Evolutionary conservation across 495 filamentous ascomycete species (phyloP), one percentile per base, ranked within the genome.

Genomic region (Tuber melanosporum): DNA sequence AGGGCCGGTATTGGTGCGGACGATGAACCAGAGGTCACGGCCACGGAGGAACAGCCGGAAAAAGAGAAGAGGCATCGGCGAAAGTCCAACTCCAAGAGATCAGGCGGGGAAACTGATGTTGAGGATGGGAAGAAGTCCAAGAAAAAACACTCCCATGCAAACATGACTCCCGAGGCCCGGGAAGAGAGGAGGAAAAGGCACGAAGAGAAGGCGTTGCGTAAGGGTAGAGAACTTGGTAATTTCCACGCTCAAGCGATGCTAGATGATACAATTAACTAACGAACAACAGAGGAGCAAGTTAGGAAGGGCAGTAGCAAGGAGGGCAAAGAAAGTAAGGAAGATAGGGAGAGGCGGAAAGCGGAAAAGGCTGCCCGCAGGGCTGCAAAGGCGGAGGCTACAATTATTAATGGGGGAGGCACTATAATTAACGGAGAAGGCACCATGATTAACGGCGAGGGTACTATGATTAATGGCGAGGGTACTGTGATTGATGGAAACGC

Each of bases 141-240:
- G 17, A 79, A 70, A 39, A 80, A 80, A 70, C 73, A 79, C 45
- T 80, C 78, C 42, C 49, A 66, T 36, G 77, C 78, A 2, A 77
- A 80, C 47, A 45, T 80, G 49, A 76, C 77, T 2, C 77, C 70
- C 8, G 78, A 80, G 47, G 78, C 79, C 42, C 78, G 78, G 15
- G 78, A 80, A 17, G 78, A 76, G 47, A 74, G 78, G 52, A 79
- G 78, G 15, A 74, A 73, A 7, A 80, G 76, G 70, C 83, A 87
- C 46, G 85, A 89, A 44, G 83, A 89, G 72, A 80, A 86, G 70
- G 84, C 87, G 22, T 82, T 89, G 42, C 87, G 86, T 14, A 89
- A 91, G 78, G 90, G 90, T 0, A 90, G 92, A 88, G 91, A 92
- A 81, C 91, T 90, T 26, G 91, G 74, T 76, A 76, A 43, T 39